Percentiles rank a stretch among this genome's conserved stretches.
These are phyloP conservation scores for Spergularia marina DNA, from an alignment of 148 eudicot species.

Conservation along the genomic window DNA sequence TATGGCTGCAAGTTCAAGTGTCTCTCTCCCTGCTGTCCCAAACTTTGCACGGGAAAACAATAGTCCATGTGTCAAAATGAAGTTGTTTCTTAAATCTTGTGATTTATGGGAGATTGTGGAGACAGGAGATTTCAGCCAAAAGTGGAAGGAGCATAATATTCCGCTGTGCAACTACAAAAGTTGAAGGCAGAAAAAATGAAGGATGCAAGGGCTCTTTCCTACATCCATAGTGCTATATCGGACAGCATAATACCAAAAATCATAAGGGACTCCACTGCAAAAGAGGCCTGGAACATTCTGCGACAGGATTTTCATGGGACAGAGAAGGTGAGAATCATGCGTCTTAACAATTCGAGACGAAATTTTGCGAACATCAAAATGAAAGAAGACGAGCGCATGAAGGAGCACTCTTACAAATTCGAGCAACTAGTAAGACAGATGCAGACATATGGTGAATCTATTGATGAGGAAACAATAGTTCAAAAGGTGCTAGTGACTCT, in stretches of 20 bases:
- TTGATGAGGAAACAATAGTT: neutral
- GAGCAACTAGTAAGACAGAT: neutral
- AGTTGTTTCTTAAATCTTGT: neutral
- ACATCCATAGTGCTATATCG: too few species aligned
- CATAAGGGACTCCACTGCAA: too few species aligned
- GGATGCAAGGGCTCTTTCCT: too few species aligned
- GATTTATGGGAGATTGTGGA: neutral
- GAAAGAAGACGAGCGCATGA: conserved; percentile 6
- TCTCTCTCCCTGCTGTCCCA: neutral
- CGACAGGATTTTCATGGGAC: too few species aligned
- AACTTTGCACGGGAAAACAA: neutral
- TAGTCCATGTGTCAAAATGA: neutral
- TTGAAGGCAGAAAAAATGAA: too few species aligned
- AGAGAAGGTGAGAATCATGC: too few species aligned
- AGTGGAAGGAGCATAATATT: too few species aligned
- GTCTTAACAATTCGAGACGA: too few species aligned
- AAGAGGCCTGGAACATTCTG: too few species aligned
- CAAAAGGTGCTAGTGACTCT: neutral
- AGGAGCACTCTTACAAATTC: neutral
- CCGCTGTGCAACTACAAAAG: too few species aligned
- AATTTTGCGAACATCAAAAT: neutral
- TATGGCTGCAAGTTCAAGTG: neutral
- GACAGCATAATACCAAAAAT: too few species aligned
- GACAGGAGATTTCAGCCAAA: too few species aligned
- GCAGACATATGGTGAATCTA: neutral